A percentile compares a stretch with the other conserved stretches of the same genome.
These are phyloP conservation scores for Aureobasidium sp. DNA, from an alignment of 2,329 filamentous ascomycete genomes.

Conservation along the genomic window DNA sequence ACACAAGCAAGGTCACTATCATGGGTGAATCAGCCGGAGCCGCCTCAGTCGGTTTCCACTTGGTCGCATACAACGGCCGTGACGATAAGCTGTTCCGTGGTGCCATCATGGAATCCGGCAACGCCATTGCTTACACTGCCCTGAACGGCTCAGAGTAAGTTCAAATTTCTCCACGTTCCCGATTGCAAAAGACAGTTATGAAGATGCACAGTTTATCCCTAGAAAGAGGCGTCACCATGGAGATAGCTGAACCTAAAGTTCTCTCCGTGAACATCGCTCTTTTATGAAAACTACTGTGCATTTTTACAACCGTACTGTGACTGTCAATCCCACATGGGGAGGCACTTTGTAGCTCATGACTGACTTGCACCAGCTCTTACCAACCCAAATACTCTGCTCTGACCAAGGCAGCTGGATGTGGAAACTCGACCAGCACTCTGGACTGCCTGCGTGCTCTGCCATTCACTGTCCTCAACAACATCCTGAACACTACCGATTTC, in stretches of 20 bases:
- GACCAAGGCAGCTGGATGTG: slow-evolving; percentile 52
- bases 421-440: slow-evolving; percentile 47
- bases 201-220: too few relatives aligned
- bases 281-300: too few relatives aligned
- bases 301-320: too few relatives aligned
- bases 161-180: slow-evolving; percentile 24
- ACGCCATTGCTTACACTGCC: slow-evolving; percentile 24
- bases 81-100: slow-evolving; percentile 41
- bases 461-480: slow-evolving; percentile 22
- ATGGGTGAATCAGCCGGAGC: slow-evolving; percentile 38
- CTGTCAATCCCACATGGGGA: too few relatives aligned
- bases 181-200: too few relatives aligned
- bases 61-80: slow-evolving; percentile 41
- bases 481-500: slow-evolving; percentile 27
- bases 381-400: slow-evolving; percentile 58
- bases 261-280: too few relatives aligned
- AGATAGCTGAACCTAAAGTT: too few relatives aligned
- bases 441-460: slow-evolving; percentile 53
- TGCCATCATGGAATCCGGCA: slow-evolving; percentile 39
- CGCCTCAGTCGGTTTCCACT: slow-evolving; percentile 36
- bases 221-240: too few relatives aligned
- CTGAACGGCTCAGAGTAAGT: slow-evolving; percentile 30
- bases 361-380: slow-evolving; percentile 16
- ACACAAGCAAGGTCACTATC: slow-evolving; percentile 36
- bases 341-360: slow-evolving; percentile 17